A percentile compares a stretch with the other conserved stretches of the same genome.
Conservation (phyloP, 176 grass and related monocot species). For the Elymus sibiricus region DNA sequence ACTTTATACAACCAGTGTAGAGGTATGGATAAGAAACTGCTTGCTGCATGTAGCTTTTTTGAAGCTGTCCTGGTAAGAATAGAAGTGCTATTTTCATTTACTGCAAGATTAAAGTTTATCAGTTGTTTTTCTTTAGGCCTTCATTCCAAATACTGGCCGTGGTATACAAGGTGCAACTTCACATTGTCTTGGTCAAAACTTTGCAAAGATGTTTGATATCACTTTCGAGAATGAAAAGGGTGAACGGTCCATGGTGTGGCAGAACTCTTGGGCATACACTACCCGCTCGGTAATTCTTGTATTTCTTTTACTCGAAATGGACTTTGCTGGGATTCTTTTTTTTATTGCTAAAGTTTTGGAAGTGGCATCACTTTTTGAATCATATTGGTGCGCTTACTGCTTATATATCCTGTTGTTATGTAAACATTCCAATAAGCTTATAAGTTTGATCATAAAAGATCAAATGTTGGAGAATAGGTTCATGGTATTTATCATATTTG, state of each 20-base stretch:
- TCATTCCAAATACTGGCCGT: constrained; percentile 81
- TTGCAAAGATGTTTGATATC: constrained; percentile 95
- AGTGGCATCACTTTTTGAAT: neutral
- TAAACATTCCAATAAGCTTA: neutral
- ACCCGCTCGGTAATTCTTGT: constrained; percentile 82
- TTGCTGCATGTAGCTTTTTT: neutral
- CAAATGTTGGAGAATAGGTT: neutral
- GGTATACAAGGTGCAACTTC: constrained; percentile 97
- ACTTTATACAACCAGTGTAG: constrained; percentile 91
- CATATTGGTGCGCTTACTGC: neutral
- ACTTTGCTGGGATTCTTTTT: neutral
- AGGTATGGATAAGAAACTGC: constrained; percentile 48
- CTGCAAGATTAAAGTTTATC: neutral
- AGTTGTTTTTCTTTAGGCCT: constrained; percentile 51
- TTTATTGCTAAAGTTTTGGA: neutral
- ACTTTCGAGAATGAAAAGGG: constrained; percentile 97
- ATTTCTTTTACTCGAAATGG: constrained; percentile 7
- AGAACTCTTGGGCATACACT: constrained; percentile 98
- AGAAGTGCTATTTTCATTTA: constrained; percentile 9
- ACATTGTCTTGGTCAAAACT: constrained; percentile 97
- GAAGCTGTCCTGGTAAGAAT: neutral
- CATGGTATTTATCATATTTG: neutral
- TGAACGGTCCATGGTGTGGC: constrained; percentile 88
- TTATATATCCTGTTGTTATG: neutral
- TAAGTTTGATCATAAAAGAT: neutral